phyloP scores from a whole-genome alignment of 306 rosid species.

The Citrullus colocynthis region DNA sequence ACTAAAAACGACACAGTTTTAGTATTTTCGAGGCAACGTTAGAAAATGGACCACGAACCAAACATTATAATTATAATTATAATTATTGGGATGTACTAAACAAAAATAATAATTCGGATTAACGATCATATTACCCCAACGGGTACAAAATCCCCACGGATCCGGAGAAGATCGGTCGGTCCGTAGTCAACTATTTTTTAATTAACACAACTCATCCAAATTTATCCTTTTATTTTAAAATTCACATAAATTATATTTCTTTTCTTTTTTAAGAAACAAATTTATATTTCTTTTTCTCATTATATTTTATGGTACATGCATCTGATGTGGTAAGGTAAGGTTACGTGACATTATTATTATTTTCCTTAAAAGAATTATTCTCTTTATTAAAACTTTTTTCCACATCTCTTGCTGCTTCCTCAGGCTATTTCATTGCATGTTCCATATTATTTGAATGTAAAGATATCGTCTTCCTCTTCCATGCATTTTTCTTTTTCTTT shows the following conservation, averaged over 20 bases:
- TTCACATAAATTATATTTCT: no score
- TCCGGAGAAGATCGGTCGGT: conserved; percentile 14
- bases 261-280: no score
- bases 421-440: neutral
- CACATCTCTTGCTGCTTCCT: neutral
- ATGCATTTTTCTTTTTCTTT: no score
- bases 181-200: conserved; percentile 1
- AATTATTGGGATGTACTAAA: neutral
- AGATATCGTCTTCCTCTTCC: neutral
- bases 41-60: neutral
- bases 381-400: neutral
- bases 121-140: neutral
- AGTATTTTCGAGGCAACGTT: neutral
- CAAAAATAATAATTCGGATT: neutral
- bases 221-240: neutral
- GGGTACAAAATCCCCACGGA: conserved; percentile 11
- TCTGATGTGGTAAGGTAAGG: neutral
- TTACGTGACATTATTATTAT: neutral
- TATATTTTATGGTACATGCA: conserved; percentile 3
- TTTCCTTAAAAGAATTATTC: neutral
- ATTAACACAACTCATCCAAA: neutral
- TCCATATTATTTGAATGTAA: neutral
- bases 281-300: neutral
- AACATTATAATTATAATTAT: neutral
- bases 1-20: neutral